These are phyloP conservation scores for Haplosporangium gracile DNA, from an alignment of 192 early-diverging fungal genomes.

Conservation along the genomic window DNA sequence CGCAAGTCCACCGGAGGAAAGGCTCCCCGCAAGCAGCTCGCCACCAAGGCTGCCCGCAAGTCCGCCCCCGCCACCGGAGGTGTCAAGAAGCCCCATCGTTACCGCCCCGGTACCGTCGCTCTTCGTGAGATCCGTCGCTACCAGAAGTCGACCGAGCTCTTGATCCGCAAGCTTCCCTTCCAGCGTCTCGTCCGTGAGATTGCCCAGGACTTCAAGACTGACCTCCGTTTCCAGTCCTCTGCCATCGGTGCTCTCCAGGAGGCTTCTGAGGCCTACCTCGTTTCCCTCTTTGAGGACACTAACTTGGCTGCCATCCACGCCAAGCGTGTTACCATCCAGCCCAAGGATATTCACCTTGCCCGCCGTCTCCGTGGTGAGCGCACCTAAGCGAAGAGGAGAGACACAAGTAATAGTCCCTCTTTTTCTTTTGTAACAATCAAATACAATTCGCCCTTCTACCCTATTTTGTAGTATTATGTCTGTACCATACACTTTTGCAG, in stretches of 20 bases:
- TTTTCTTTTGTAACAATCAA: too few species aligned
- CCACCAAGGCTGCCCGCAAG: conserved; percentile 97
- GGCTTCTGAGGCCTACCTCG: conserved; percentile 89
- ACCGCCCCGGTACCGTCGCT: conserved; percentile 90
- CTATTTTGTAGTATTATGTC: too few species aligned
- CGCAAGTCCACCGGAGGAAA: conserved; percentile 99
- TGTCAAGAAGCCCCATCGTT: conserved; percentile 94
- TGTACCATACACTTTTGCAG: too few species aligned
- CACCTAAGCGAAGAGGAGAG: conserved; percentile 63
- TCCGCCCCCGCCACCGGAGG: conserved; percentile 93
- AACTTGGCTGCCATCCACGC: conserved; percentile 99
- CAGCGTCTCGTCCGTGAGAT: conserved; percentile 99
- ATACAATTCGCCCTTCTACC: too few species aligned
- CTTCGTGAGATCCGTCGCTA: conserved; percentile 94
- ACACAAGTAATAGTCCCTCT: too few species aligned
- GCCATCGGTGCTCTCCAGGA: conserved; percentile 84
- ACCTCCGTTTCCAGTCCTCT: conserved; percentile 98
- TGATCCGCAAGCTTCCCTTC: conserved; percentile 95
- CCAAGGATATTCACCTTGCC: conserved; percentile 99
- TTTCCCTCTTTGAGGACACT: conserved; percentile 95
- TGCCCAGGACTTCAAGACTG: conserved; percentile 99
- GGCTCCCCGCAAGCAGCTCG: conserved; percentile 96
- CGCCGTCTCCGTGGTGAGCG: conserved; percentile 95
- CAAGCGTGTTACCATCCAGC: conserved; percentile 99
- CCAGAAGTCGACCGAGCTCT: conserved; percentile 96